A percentile compares a stretch with the other conserved stretches of the same genome.
These are phyloP conservation scores for Trichosporon asahii DNA, from an alignment of 1,284 basidiomycete species.

Conservation along the genomic window DNA sequence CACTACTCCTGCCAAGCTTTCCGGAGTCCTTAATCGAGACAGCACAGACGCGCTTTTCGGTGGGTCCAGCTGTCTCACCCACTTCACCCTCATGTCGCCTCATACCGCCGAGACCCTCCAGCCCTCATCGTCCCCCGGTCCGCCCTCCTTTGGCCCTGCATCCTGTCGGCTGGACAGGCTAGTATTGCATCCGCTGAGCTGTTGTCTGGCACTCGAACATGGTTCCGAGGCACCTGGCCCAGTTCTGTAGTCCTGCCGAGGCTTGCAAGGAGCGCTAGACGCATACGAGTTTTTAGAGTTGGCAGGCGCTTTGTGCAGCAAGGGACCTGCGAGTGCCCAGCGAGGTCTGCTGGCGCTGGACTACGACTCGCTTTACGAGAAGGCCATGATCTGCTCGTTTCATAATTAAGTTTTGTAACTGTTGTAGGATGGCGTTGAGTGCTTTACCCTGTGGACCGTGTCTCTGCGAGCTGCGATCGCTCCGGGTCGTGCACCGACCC, in stretches of 20 bases:
- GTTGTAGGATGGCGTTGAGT: background rate
- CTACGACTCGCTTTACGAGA: background rate
- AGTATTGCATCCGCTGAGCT: background rate
- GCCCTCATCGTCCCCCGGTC: background rate
- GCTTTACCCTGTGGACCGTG: background rate
- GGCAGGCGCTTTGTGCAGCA: background rate
- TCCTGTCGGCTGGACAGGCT: background rate
- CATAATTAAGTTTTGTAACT: background rate
- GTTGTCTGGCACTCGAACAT: background rate
- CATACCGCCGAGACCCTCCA: background rate
- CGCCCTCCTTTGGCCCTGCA: background rate
- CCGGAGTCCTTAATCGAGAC: background rate
- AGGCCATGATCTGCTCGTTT: constrained; percentile 6
- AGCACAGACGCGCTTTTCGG: background rate
- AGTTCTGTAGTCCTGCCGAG: background rate
- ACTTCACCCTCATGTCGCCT: background rate
- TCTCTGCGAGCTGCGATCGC: background rate
- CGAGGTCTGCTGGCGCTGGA: background rate
- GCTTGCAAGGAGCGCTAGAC: background rate
- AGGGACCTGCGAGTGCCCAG: background rate
- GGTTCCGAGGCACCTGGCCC: background rate
- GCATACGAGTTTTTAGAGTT: background rate
- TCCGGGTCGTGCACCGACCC: background rate
- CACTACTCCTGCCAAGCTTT: background rate
- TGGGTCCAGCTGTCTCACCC: background rate